Percentiles rank a stretch among this genome's conserved stretches.
phyloP scores from a whole-genome alignment of 495 filamentous ascomycete genomes.

The Annulohypoxylon nitens region DNA sequence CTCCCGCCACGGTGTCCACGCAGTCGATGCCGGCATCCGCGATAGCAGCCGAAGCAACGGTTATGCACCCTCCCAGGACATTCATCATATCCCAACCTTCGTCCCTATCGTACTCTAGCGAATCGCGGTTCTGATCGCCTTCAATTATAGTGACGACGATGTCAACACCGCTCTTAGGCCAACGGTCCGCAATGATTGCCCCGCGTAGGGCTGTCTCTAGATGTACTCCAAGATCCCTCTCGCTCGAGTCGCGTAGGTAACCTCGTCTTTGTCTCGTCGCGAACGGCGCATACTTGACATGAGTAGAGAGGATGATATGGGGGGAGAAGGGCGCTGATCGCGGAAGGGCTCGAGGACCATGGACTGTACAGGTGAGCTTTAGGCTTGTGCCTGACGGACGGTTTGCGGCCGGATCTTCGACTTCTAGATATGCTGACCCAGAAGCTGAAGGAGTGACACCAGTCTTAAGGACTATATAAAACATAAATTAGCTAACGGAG shows the following conservation, averaged over 20 bases:
- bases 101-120: conserved; percentile 66
- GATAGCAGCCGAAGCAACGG: conserved; percentile 93
- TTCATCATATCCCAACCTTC: conserved; percentile 81
- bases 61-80: conserved; percentile 91
- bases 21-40: conserved; percentile 96
- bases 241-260: conserved; percentile 86
- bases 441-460: conserved; percentile 92
- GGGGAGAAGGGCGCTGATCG: conserved; percentile 90
- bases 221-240: conserved; percentile 91
- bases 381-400: conserved; percentile 70
- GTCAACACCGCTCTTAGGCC: conserved; percentile 96
- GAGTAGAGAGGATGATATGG: conserved; percentile 87
- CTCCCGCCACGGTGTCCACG: conserved; percentile 89
- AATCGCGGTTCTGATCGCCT: conserved; percentile 74
- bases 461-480: conserved; percentile 81
- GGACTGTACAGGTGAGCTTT: conserved; percentile 91
- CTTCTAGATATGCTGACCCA: conserved; percentile 93
- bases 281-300: conserved; percentile 97
- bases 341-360: conserved; percentile 91
- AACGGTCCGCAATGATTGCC: conserved; percentile 89
- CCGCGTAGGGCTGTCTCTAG: conserved; percentile 90
- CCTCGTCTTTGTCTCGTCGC: conserved; percentile 83
- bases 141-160: conserved; percentile 92
- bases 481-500: conserved; percentile 16
- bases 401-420: conserved; percentile 70